Base-by-base conservation (phyloP, 148 eudicot genomes). In the Tetragonia tetragonoides region DNA sequence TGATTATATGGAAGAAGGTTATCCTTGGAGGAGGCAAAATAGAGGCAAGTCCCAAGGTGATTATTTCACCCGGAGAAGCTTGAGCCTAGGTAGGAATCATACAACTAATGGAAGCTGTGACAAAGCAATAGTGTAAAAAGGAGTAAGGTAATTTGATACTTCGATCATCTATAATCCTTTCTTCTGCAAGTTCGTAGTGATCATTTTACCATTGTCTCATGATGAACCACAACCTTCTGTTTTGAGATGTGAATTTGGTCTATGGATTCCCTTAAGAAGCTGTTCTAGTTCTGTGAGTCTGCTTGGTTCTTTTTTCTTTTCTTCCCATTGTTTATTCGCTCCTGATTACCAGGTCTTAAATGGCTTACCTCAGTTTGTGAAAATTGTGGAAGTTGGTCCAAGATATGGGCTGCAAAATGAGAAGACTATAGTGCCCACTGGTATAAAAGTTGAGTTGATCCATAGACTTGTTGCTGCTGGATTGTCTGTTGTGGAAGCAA, bases 361-460 rank as follows among this genome's bases (percentile, higher is more conserved):
- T 77, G 81, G 84, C 62, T 65, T 95, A 41, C 97, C 99, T 12
- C 74, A 80, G 60, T 85, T 69, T 84, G 99, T 95, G 72, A 95
- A 93, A 83, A 91, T 95, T 69, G 97, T 93, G 82, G 99, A 95
- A 87, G 99, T 95, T 81, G 97, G 99, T 85, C 99, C 99, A 6
- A 85, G 99, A 81, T 97, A 95, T 84, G 99, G 97, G 60, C 83
- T 95, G 70, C 99, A 95, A 87, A 95, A 95, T 81, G 99, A 95
- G 90, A 90, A 90, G 79, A 86, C 87, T 74, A 87, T 83, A 64
- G 91, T 95, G 24, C 97, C 99, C 69, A 88, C 99, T 3, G 53
- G 74, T 79, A 76, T 95, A 37, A 95, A 95, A 83, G 86, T 91
- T 81, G 94, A 91, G 74, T 80, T 95, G 77, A 95, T 95, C 76